Evolutionary conservation across 768 basidiomycete species (phyloP), one percentile per base, ranked within the genome.

Genomic region (Boletus sp.): DNA sequence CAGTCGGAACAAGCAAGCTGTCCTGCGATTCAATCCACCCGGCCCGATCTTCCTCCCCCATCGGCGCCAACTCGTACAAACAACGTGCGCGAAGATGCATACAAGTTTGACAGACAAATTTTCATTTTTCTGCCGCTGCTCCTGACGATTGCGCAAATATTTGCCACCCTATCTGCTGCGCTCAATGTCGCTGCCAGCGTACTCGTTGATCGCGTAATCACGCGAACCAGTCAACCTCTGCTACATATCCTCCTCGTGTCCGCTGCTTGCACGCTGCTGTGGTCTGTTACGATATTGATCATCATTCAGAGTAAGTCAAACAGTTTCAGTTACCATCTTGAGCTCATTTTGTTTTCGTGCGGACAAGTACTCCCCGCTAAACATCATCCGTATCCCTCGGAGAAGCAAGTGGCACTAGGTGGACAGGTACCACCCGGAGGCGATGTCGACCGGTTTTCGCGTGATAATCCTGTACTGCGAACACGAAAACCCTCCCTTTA

Each of bases 231-330:
- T 17, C 47, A 33, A 35, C n/a, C 39, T 21, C 21, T 47, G 17
- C 14, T 37, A 35, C 33, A n/a, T 15, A 55, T 70, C 43, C 33
- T 64, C 43, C 33, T 70, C n/a, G 59, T 47, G n/a, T 54, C 56
- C 17, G 54, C 64, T 21, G 25, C 51, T 42, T 70, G 59, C 46
- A 60, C 50, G 1, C 23, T 69, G 2, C 7, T 69, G 29, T 72
- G 70, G 69, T 66, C 62, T 19, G 42, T 66, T 4, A 39, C 51
- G 5, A 32, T 54, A 4, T 44, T 72, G 43, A 49, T 38, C 11
- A 39, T 52, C 41, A 49, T 70, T 50, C 64, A 66, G 32, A 41
- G 69, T 70, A 44, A 64, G 69, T 59, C 21, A 1, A n/a, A 32
- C 27, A 23, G 17, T 45, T 32, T 33, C 30, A 15, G 17, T 8